Evolutionary conservation across 345 rosid species (phyloP).

Genomic region (Gossypium raimondii): DNA sequence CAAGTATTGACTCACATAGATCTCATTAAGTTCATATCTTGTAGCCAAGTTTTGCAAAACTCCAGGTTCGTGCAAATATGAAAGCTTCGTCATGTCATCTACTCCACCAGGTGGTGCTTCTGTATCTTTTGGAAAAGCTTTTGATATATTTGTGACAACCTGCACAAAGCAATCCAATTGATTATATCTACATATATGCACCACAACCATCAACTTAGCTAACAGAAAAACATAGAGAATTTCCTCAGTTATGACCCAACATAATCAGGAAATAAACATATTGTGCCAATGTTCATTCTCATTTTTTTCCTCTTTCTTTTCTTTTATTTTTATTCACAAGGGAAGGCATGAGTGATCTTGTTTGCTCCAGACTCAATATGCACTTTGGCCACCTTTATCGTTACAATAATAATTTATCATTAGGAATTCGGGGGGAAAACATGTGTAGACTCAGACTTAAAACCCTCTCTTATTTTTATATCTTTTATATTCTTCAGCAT

Average conservation of each 20-base stretch:
- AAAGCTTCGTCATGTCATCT: constrained; percentile 99
- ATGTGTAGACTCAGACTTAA: neutral
- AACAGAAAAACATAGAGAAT: neutral
- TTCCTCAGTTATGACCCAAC: neutral
- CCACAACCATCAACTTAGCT: neutral
- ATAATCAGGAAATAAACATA: neutral
- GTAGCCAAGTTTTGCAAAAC: constrained; percentile 85
- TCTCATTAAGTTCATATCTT: constrained; percentile 97
- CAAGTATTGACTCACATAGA: constrained; percentile 48
- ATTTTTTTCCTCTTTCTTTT: neutral
- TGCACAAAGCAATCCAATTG: constrained; percentile 23
- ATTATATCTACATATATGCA: neutral
- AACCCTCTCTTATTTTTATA: neutral
- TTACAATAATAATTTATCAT: neutral
- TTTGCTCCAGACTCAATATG: neutral
- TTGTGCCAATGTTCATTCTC: neutral
- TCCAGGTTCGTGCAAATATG: constrained; percentile 98
- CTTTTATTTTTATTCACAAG: neutral
- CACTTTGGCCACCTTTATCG: neutral
- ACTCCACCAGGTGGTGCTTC: constrained; percentile 98
- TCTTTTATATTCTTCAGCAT: neutral
- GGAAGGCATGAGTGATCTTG: neutral
- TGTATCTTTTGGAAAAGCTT: constrained; percentile 85
- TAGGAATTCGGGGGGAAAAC: neutral
- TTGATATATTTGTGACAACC: constrained; percentile 77